Evolutionary conservation across 2,329 filamentous ascomycete genomes (phyloP), one percentile per base, ranked within the genome.

Genomic region (Huntiella abstrusa): DNA sequence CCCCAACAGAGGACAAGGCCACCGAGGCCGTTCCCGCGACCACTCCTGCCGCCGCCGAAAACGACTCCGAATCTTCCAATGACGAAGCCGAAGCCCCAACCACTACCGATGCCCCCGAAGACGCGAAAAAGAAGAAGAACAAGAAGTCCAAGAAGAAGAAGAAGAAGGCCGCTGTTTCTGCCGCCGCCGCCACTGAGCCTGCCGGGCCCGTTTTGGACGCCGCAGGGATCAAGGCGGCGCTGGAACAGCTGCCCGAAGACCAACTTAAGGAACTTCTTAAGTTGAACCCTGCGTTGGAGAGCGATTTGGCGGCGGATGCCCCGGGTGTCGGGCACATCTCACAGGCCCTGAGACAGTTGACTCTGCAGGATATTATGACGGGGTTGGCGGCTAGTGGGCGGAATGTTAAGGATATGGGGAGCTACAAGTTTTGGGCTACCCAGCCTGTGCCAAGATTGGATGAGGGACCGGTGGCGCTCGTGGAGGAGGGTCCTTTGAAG

Each of bases 371-470:
- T 52, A 74, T 83, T 57, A 74, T 84, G 71, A 83, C 80, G 1
- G 80, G 80, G 0, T 62, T 83, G 56, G 80, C 86, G 12, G 69
- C 83, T 5, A 77, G 75, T 51, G 83, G 82, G 47, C 92, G 91
- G 70, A 93, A 93, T 57, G 79, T 77, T 55, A 95, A 94, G 67
- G 87, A 95, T 58, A 94, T 95, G 85, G 86, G 80, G 5, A 83
- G 80, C 49, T 95, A 96, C 71, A 95, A 93, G 64, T 98, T 98
- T 67, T 98, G 91, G 91, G 79, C 85, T 61, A 98, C 91, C 41
- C 91, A 98, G 62, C 91, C 91, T 1, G 91, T 98, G 49, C 83
- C 83, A 43, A 80, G 79, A 57, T 94, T 96, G 57, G 79, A 73
- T 55, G 67, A 78, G 59, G 16, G n/a, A 1, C 62, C 68, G 49